Base-by-base conservation (phyloP, 2,329 filamentous ascomycete genomes). In the Calonectria pteridis region DNA sequence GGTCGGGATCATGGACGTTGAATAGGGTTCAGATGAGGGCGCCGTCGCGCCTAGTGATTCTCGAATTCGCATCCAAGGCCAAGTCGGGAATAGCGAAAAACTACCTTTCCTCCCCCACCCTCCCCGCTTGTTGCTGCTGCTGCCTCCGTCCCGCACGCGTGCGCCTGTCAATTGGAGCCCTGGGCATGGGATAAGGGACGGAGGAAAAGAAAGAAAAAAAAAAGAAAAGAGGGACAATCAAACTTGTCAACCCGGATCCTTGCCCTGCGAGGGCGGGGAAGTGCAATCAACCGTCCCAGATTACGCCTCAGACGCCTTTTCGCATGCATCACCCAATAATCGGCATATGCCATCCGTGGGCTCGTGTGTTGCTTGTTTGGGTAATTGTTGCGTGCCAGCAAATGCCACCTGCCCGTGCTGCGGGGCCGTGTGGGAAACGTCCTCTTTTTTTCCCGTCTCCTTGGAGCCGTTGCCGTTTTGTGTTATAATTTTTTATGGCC, bases 31-130 rank as follows among this genome's bases (percentile, higher is more conserved):
- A n/a, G 62, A 53, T 18, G 16, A 37, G 65, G 43, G 69, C 53
- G 51, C 10, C 20, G 23, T 50, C 23, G 9, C 43, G 31, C 62
- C 33, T 50, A 31, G 64, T 69, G 71, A 69, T 69, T 73, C 70
- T 55, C 37, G 49, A 46, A 67, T 73, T 73, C 71, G 71, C 71
- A 73, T 73, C 59, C 26, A 58, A 59, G 59, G 58, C 71, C 71
- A 50, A 69, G 59, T 66, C 37, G 37, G 66, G 71, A 69, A 50
- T 73, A 66, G 71, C 59, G 64, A 62, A 28, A 26, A 28, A 29
- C 6, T 62, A 33, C 31, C 33, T 49, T 14, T 64, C n/a, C 43
- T 23, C 23, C 43, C 51, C 35, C 18, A 26, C 31, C 18, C 18
- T 26, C 28, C n/a, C 23, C 9, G 13, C 20, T 29, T 31, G 13